Conservation (phyloP, 306 rosid genomes). For the Calophaca sinica region DNA sequence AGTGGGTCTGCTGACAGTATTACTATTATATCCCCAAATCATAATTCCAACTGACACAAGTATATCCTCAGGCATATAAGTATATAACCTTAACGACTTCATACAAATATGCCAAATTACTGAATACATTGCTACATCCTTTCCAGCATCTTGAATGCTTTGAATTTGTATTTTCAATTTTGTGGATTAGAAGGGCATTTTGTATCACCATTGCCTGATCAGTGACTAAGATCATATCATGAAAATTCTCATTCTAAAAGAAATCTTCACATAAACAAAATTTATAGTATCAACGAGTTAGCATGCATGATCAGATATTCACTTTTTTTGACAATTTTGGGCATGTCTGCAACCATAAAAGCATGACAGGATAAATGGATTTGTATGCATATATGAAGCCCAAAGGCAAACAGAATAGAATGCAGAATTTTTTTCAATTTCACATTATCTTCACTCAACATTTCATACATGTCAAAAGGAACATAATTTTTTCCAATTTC, state of each 20-base stretch:
- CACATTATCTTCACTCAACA: not conserved
- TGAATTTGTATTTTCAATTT: not conserved
- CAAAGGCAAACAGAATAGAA: not conserved
- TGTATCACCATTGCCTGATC: not conserved
- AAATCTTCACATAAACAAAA: slow-evolving; percentile 10
- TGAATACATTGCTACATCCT: not conserved
- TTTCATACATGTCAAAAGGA: no score
- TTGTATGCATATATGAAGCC: not conserved
- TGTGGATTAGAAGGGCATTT: slow-evolving; percentile 6
- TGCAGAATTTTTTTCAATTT: slow-evolving; percentile 21
- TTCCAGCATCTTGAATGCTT: no score
- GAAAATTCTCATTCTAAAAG: slow-evolving; percentile 25
- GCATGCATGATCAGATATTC: not conserved
- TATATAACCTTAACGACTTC: not conserved
- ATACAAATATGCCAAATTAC: slow-evolving; percentile 17
- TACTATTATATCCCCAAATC: not conserved
- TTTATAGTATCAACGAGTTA: slow-evolving; percentile 23
- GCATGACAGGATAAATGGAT: slow-evolving; percentile 4
- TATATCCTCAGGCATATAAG: not conserved
- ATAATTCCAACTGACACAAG: slow-evolving; percentile 15
- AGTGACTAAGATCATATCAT: not conserved
- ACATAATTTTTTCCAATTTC: no score
- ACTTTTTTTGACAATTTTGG: no score
- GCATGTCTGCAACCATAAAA: not conserved
- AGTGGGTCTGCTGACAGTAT: no score